Base-by-base conservation (phyloP, 2,329 filamentous ascomycete genomes). In the Fusarium sp. region DNA sequence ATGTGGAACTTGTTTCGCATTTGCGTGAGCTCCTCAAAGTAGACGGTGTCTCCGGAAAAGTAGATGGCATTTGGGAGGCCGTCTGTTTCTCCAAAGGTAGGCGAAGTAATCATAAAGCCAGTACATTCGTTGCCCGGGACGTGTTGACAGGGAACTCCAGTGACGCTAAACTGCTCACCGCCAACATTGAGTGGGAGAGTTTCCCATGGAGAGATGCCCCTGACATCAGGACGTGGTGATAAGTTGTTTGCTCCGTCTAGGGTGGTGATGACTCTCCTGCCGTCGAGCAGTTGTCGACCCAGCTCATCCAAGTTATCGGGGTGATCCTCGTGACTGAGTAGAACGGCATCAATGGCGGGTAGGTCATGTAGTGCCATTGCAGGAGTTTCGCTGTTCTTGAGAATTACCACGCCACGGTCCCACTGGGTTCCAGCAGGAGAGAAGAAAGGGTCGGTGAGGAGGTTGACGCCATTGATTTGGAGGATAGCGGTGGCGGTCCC, bases 401-500 rank as follows among this genome's bases (percentile, higher is more conserved):
- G 46, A 16, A 33, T 27, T 5, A 16, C 27, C 27, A 14, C 16
- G 2, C 50, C 50, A 2, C 14, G 4, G 4, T 34, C 50, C 29
- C 50, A 53, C 18, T 34, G 50, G 0, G 50, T 53, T 11, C 27
- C 29, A 7, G 51, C 51, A 7, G 51, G 51, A 1, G 51, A 54
- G 18, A 85, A 84, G 66, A 83, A 79, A 0, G 83, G 82, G 46
- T 85, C 82, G 0, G 82, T 84, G 6, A 85, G 70, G 36, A 84
- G 75, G 9, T 75, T 82, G 59, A 82, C 62, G 14, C 78, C 79
- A 40, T 81, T 73, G 40, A 84, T 78, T 2, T 82, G 73, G 10
- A 85, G 62, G 51, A 85, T 79, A n/a, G 83, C 82, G 0, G 83
- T 84, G 4, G 83, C 83, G 1, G 83, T 85, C 13, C 80, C 81